Evolutionary conservation across 306 rosid species (phyloP).

Genomic region (Dalbergia cochinchinensis): DNA sequence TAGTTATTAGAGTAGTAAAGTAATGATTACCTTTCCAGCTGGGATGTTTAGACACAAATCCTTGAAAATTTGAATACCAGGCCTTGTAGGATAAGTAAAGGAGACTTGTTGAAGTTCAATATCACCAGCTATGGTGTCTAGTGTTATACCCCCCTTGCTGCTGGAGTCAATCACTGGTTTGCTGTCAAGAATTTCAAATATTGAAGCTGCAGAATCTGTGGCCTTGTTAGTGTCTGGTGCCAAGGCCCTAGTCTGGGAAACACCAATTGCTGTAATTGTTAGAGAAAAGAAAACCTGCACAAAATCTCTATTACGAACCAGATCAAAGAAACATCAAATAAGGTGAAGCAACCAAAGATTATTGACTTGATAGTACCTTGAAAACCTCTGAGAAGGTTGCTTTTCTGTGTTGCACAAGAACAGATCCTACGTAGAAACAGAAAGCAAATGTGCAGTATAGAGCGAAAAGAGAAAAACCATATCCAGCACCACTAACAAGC

Average conservation of each 20-base stretch:
- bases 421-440: conserved; percentile 76
- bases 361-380: conserved; percentile 48
- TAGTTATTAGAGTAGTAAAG: neutral
- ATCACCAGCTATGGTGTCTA: conserved; percentile 53
- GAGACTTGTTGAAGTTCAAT: conserved; percentile 70
- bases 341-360: conserved; percentile 2
- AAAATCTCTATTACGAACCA: conserved; percentile 19
- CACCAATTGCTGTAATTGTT: conserved; percentile 72
- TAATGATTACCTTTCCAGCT: conserved; percentile 74
- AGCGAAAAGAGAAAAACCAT: conserved; percentile 68
- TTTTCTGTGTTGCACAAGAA: conserved; percentile 62
- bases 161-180: conserved; percentile 76
- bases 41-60: conserved; percentile 72
- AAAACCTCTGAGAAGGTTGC: conserved; percentile 83
- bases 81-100: conserved; percentile 80
- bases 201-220: conserved; percentile 80
- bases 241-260: conserved; percentile 73
- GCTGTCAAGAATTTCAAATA: conserved; percentile 79
- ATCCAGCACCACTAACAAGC: conserved; percentile 75
- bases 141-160: conserved; percentile 60
- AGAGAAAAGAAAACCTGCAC: conserved; percentile 84
- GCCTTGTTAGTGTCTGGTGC: conserved; percentile 90
- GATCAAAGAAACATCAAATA: conserved; percentile 9
- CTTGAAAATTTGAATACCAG: conserved; percentile 73
- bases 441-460: conserved; percentile 78